Base-by-base conservation (phyloP, 768 basidiomycete species). In the Podaxis sp. region DNA sequence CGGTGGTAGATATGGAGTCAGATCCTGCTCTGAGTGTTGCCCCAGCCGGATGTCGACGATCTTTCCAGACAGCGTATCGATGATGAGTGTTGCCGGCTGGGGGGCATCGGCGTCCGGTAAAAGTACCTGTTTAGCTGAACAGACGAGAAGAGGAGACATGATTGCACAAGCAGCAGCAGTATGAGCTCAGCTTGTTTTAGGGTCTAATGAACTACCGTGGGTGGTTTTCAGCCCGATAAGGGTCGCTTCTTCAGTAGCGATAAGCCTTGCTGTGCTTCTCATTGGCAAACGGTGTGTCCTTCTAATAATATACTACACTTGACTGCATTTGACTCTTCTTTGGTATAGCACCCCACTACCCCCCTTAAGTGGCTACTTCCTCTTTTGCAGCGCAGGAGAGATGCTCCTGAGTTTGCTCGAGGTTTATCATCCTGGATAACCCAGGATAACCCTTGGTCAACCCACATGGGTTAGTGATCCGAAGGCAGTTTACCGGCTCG, bases 41-140 rank as follows among this genome's bases (percentile, higher is more conserved):
- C 70, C 71, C 22, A 65, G 69, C 58, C 76, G 71, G 52, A 93
- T 76, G 58, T 81, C 72, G 15, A 75, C 70, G 68, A 93, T 88
- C 71, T 84, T 86, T 20, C 92, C 91, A 2, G 84, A 80, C 8
- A 66, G 50, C 36, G 73, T 70, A 70, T 88, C 80, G 59, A 91
- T 75, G 58, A 85, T 78, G 67, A 95, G 77, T 8, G 90, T 90
- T 22, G 90, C 90, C 3, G 89, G 84, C 38, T 76, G 77, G 2
- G 84, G 85, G 2, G 74, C 69, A 26, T 78, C 70, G 22, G 65
- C 64, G 24, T 72, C 82, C 8, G 87, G 84, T 36, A 93, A 77
- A 20, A 93, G 72, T 41, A 89, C 84, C 24, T 80, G 82, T n/a
- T 73, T 72, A 50, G 87, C 81, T 33, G 83, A 81, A 66, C 87